phyloP scores from a whole-genome alignment of 352 stramenopile genomes.

The Pythium brassicae region DNA sequence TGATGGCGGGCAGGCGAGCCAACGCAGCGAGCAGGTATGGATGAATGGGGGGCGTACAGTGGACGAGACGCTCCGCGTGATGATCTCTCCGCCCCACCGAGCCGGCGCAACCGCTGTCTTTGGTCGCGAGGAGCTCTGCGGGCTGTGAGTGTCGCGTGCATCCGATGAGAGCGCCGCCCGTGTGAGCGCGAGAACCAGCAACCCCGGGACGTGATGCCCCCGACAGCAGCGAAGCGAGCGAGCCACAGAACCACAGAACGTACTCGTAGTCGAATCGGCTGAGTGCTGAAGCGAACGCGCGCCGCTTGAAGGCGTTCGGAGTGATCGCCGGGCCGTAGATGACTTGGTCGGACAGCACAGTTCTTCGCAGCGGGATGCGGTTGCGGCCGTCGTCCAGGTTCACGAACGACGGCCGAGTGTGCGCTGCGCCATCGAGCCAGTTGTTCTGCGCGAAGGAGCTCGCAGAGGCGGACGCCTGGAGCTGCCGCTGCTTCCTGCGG shows the following conservation, averaged over 20 bases:
- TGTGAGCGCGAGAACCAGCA: too few relatives aligned
- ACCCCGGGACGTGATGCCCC: too few relatives aligned
- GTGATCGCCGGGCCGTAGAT: slow-evolving; percentile 67
- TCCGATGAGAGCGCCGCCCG: background rate
- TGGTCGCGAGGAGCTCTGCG: slow-evolving; percentile 14
- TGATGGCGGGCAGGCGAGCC: too few relatives aligned
- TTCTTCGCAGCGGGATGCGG: slow-evolving; percentile 49
- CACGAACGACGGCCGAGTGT: slow-evolving; percentile 18
- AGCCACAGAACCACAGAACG: background rate
- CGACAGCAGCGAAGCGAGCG: too few relatives aligned
- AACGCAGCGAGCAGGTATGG: background rate
- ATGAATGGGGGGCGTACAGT: slow-evolving; percentile 19
- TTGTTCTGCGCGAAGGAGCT: slow-evolving; percentile 8
- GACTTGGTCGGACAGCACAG: slow-evolving; percentile 49
- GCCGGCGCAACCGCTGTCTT: slow-evolving; percentile 28
- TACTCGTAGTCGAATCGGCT: slow-evolving; percentile 6
- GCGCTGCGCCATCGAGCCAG: slow-evolving; percentile 9
- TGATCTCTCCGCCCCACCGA: slow-evolving; percentile 30
- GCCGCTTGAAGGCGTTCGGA: slow-evolving; percentile 27
- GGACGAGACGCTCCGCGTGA: slow-evolving; percentile 37
- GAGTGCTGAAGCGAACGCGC: background rate
- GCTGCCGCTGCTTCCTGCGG: slow-evolving; percentile 13
- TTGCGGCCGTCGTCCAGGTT: slow-evolving; percentile 59
- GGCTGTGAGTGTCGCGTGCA: background rate
- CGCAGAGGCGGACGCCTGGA: background rate